phyloP scores from a whole-genome alignment of 2,329 filamentous ascomycete genomes.

The Venturia aucupariae region DNA sequence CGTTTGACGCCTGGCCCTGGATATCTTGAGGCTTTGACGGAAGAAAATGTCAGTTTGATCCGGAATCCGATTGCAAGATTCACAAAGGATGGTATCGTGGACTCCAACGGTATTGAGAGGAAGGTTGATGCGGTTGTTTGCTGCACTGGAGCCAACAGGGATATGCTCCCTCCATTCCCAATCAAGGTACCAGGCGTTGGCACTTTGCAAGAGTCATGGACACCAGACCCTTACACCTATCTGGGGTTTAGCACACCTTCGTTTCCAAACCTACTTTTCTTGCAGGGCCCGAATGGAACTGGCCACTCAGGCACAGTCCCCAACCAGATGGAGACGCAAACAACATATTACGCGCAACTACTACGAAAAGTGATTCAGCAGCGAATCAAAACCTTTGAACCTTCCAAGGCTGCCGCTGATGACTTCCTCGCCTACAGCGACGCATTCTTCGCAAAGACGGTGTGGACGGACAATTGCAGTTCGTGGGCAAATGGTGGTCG shows the following conservation, averaged over 20 bases:
- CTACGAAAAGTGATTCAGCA: slow-evolving; percentile 42
- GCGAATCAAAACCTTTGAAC: slow-evolving; percentile 36
- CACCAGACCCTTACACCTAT: slow-evolving; percentile 32
- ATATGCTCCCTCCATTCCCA: slow-evolving; percentile 26
- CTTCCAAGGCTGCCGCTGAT: slow-evolving; percentile 37
- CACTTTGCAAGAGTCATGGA: slow-evolving; percentile 6
- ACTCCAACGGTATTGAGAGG: slow-evolving; percentile 29
- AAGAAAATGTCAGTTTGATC: slow-evolving; percentile 31
- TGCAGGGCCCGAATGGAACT: slow-evolving; percentile 11
- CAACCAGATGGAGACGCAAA: slow-evolving; percentile 55
- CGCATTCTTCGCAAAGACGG: slow-evolving; percentile 36
- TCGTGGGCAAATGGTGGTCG: slow-evolving; percentile 21
- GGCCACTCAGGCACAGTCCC: slow-evolving; percentile 49
- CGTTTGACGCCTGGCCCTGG: slow-evolving; percentile 42
- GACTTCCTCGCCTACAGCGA: slow-evolving; percentile 43
- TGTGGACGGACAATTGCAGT: slow-evolving; percentile 31
- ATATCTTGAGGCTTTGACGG: slow-evolving; percentile 39
- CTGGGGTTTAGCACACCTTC: slow-evolving; percentile 53
- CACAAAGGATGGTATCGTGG: slow-evolving; percentile 30
- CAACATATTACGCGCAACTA: slow-evolving; percentile 41
- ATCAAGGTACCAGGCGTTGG: slow-evolving; percentile 16
- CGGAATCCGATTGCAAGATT: slow-evolving; percentile 29
- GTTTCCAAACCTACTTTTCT: slow-evolving; percentile 54
- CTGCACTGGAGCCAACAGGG: slow-evolving; percentile 34
- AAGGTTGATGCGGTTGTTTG: slow-evolving; percentile 36